A percentile compares a stretch with the other conserved stretches of the same genome.
These are phyloP conservation scores for Cladophialophora immunda DNA, from an alignment of 2,329 filamentous ascomycete species.

Conservation along the genomic window DNA sequence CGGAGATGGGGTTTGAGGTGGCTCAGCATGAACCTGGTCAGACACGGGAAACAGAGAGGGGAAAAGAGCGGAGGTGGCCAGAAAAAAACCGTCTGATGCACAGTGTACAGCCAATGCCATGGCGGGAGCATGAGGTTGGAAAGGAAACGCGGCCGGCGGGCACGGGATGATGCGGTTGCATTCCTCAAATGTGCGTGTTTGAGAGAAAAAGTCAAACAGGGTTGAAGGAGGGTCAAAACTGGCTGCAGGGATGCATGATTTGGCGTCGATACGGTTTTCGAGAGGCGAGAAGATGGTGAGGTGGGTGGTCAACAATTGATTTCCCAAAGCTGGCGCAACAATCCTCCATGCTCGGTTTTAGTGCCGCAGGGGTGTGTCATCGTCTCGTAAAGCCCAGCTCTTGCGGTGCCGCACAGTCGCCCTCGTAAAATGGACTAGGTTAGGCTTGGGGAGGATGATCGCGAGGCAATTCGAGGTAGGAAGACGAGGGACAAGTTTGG, in stretches of 20 bases:
- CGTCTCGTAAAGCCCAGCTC: slow-evolving; percentile 5
- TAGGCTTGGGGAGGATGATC: background rate
- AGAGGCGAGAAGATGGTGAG: background rate
- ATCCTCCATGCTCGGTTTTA: background rate
- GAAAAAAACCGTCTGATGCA: background rate
- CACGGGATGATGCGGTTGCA: slow-evolving; percentile 25
- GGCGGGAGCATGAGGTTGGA: background rate
- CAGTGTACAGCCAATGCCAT: background rate
- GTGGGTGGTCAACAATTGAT: background rate
- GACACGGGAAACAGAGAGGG: slow-evolving; percentile 11
- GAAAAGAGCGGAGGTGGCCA: slow-evolving; percentile 6
- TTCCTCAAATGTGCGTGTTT: slow-evolving; percentile 11
- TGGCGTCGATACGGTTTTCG: background rate
- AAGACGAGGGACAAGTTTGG: background rate
- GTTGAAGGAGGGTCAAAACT: background rate
- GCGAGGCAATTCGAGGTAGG: background rate
- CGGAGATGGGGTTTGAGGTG: slow-evolving; percentile 10
- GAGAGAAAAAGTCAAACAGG: background rate
- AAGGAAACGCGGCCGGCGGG: slow-evolving; percentile 7
- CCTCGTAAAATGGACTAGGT: slow-evolving; percentile 7
- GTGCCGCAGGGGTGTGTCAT: background rate
- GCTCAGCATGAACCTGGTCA: slow-evolving; percentile 23
- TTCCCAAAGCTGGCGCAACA: background rate
- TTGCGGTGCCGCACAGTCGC: background rate
- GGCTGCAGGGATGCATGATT: background rate